Evolutionary conservation across 306 rosid species (phyloP), one percentile per base, ranked within the genome.

Genomic region (Astragalus membranaceus): DNA sequence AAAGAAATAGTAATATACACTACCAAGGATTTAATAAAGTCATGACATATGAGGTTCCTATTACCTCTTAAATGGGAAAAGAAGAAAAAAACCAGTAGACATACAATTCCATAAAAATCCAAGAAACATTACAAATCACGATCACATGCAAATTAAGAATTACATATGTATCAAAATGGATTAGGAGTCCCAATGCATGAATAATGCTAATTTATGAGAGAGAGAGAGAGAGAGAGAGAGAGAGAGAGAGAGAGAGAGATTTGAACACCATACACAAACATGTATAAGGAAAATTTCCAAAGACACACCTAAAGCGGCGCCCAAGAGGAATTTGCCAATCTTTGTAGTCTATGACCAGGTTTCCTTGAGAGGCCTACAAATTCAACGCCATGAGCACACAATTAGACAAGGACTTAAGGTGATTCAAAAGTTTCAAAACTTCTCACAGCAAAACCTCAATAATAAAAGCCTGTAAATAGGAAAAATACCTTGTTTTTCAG

Each of bases 251-350:
- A n/a, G n/a, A n/a, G n/a, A n/a, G n/a, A n/a, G n/a, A n/a, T n/a
- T n/a, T n/a, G 23, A 20, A 20, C 23, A 20, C 37, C 20, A 36
- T 49, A 53, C 23, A 73, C 4, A 72, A 16, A 52, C 41, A 51
- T 56, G 44, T 12, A 5, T 37, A 55, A 69, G 66, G 57, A 13
- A 72, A 67, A 11, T 10, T 66, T 78, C 39, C 6, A 29, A 68
- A 75, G 69, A 74, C 86, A 55, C 62, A 93, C 97, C 98, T 88
- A 73, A 93, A 93, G 63, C 97, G 94, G 70, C 98, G 97, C 63
- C 98, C 98, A 35, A 93, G 96, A 37, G 98, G 98, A 79, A 93
- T 79, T 84, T 93, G 96, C 98, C 93, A 90, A 69, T 93, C 98
- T 87, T 88, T 93, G 82, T 88, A 93, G 81, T 93, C 98, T 80